Percentiles rank a stretch among this genome's conserved stretches.
phyloP scores from a whole-genome alignment of 2,329 filamentous ascomycete genomes.

The Rasamsonia emersonii region DNA sequence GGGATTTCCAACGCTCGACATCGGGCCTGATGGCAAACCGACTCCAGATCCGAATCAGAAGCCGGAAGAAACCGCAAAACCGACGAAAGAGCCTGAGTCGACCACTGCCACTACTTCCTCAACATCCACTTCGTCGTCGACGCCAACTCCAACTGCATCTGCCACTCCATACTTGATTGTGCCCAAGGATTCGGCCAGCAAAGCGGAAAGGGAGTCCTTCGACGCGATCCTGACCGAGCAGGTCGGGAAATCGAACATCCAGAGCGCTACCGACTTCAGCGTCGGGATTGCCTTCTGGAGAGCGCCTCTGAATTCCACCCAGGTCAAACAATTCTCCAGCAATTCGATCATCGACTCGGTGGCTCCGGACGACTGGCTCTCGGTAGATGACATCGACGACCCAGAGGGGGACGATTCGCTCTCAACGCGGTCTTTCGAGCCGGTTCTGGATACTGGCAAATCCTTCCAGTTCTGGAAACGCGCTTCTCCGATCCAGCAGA shows the following conservation, averaged over 20 bases:
- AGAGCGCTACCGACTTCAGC: neutral
- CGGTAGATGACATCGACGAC: neutral
- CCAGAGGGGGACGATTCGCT: no score
- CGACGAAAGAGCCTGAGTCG: neutral
- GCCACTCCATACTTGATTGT: no score
- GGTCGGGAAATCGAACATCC: neutral
- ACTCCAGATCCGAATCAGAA: constrained; percentile 2
- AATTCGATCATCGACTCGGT: neutral
- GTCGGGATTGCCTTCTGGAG: constrained; percentile 1
- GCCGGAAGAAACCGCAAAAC: neutral
- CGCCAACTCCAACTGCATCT: neutral
- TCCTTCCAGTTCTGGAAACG: no score
- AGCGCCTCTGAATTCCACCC: constrained; percentile 1
- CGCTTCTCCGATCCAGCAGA: no score
- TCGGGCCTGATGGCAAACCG: constrained; percentile 1
- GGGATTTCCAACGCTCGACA: constrained; percentile 3
- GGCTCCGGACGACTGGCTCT: no score
- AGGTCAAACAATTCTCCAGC: constrained; percentile 1
- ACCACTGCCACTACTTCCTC: neutral
- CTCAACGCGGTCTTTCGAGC: no score
- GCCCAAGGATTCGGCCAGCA: neutral
- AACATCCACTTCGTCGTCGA: neutral
- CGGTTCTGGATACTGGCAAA: no score
- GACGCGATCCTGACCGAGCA: neutral
- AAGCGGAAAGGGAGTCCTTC: neutral